Base-by-base conservation (phyloP, 371 early-diverging fungal genomes). In the Neoconidiobolus thromboides region DNA sequence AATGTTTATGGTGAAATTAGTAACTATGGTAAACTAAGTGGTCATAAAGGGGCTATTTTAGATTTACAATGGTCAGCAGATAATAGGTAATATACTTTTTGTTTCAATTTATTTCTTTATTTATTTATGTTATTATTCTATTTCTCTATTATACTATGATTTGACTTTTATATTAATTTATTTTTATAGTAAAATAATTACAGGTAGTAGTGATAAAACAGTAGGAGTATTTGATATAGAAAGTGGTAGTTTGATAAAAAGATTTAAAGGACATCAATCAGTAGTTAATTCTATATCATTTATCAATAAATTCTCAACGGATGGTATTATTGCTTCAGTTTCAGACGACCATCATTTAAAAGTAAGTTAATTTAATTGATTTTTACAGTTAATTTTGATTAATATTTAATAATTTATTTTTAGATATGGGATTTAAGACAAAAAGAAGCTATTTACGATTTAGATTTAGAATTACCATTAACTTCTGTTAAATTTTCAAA, bases 21-120 rank as follows among this genome's bases (percentile, higher is more conserved):
- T 57, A 95, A 94, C 70, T 91, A 88, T 68, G 85, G 85, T 3
- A 71, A 86, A 15, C 69, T 94, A 60, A 80, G 82, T 58, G 93
- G 93, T 3, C 95, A 95, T 63, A 76, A 72, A 44, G 88, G 89
- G 43, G 79, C 90, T 1, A 72, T 96, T 10, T 64, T 91, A 68
- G 91, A 94, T 67, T 65, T 92, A 14, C 85, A 87, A 61, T 96
- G 94, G 96, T 86, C 90, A 55, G 71, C 83, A 36, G 89, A 92
- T 66, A 78, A 77, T 38, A 81, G 71, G 83, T 82, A 74, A 51
- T 26, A 3, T 46, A 55, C 7, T 26, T 26, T 26, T 26, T 26
- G 26, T 26, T 26, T 26, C 26, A 26, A 0, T 26, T 26, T 26
- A 26, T 26, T 26, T 26, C 26, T 26, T 26, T 26, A 26, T 26